These are phyloP conservation scores for Chlamydomonas incerta DNA, from an alignment of 139 green algal species.

Conservation along the genomic window DNA sequence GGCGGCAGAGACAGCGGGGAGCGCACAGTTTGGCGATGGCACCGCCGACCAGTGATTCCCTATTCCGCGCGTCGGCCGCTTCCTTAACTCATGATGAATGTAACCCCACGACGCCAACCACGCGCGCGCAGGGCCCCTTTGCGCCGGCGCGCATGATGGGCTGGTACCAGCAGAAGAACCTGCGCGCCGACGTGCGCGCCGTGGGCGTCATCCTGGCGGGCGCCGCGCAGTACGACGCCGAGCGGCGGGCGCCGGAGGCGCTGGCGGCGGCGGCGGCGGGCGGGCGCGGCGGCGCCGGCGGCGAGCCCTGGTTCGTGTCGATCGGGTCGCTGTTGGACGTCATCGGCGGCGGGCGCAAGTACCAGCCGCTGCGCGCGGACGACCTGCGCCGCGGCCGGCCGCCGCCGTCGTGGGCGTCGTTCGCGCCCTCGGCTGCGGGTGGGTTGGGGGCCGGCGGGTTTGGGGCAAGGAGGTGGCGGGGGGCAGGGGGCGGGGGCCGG, in stretches of 20 bases:
- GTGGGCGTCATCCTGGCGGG: neutral
- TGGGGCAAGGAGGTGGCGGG: too few species aligned
- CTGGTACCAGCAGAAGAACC: constrained; percentile 17
- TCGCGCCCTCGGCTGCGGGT: too few species aligned
- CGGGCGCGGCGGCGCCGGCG: neutral
- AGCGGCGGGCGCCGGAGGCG: neutral
- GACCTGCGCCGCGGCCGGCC: constrained; percentile 25
- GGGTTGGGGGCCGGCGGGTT: too few species aligned
- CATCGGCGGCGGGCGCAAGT: constrained; percentile 19
- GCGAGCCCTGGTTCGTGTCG: constrained; percentile 36
- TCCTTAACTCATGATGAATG: too few species aligned
- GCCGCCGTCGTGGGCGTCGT: constrained; percentile 5
- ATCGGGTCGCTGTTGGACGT: constrained; percentile 17
- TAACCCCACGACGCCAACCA: too few species aligned
- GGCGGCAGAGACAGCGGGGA: too few species aligned
- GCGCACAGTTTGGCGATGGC: too few species aligned
- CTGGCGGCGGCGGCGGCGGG: neutral
- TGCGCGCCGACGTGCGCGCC: constrained; percentile 20
- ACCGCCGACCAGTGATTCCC: too few species aligned
- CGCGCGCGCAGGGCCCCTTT: constrained; percentile 1
- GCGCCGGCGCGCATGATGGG: neutral
- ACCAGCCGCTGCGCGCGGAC: constrained; percentile 32
- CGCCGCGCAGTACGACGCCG: neutral
- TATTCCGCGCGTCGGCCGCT: too few species aligned
- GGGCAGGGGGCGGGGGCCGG: too few species aligned